These are phyloP conservation scores for Naganishia vishniacii DNA, from an alignment of 768 basidiomycete species.

Conservation along the genomic window DNA sequence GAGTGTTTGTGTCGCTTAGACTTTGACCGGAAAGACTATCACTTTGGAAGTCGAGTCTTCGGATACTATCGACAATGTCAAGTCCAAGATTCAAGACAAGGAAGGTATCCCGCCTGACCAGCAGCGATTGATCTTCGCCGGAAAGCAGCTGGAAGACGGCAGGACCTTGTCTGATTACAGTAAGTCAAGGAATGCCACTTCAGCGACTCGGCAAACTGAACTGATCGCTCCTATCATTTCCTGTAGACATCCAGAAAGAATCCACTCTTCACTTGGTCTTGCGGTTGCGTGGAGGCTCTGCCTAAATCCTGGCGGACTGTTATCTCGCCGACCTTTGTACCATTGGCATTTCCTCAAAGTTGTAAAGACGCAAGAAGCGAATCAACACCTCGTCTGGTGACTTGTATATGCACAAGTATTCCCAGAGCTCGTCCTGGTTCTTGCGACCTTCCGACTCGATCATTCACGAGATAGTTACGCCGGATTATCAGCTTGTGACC, in stretches of 20 bases:
- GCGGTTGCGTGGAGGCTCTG: conserved; percentile 75
- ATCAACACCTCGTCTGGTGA: not conserved
- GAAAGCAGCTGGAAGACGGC: conserved; percentile 98
- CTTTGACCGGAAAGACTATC: conserved; percentile 98
- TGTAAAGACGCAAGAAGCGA: conserved; percentile 1
- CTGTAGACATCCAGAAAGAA: conserved; percentile 85
- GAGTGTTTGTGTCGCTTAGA: conserved; percentile 42
- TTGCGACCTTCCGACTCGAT: too few relatives aligned
- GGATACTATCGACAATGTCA: conserved; percentile 96
- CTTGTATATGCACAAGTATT: too few relatives aligned
- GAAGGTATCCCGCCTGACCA: conserved; percentile 76
- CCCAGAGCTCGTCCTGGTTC: too few relatives aligned
- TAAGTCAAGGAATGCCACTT: conserved; percentile 31
- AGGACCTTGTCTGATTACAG: conserved; percentile 60
- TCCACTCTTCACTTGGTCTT: conserved; percentile 96
- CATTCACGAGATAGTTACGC: too few relatives aligned
- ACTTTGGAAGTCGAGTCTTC: conserved; percentile 96
- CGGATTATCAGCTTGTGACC: too few relatives aligned
- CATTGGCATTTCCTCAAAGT: not conserved
- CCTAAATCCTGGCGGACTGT: not conserved
- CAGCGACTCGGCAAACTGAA: conserved; percentile 2
- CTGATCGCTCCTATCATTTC: not conserved
- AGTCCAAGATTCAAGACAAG: conserved; percentile 95
- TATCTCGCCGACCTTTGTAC: not conserved
- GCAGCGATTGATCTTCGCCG: conserved; percentile 97